Evolutionary conservation across 1,284 basidiomycete species (phyloP), one percentile per base, ranked within the genome.

Genomic region (Hypsizygus ulmarius): DNA sequence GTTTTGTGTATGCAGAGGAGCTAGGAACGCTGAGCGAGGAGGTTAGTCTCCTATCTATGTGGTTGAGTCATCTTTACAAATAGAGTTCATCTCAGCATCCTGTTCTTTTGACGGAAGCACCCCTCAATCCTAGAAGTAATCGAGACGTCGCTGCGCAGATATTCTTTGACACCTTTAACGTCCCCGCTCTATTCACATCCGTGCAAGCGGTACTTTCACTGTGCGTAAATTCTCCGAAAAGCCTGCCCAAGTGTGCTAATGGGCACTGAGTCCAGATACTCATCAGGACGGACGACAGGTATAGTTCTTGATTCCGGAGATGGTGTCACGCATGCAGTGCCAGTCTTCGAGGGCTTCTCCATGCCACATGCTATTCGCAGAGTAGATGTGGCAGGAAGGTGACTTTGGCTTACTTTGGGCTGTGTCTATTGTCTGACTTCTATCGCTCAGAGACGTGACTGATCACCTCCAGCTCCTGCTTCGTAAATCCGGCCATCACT

Each of bases 131-230:
- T 51, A 82, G 93, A 58, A 87, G 84, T 63, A 97, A 98, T 69
- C 84, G 95, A 54, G 95, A 97, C 65, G 79, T 93, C 40, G 93
- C 95, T 14, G 95, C 95, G 6, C 94, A 97, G 68, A 96, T 97
- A 72, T 97, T 98, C 71, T 98, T 97, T 68, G 95, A 98, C 64
- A 97, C 95, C 3, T 97, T 97, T 82, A 99, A 99, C 67, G 97
- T 99, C 14, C 97, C 97, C 15, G 97, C 97, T 6, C 74, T 99
- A 52, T 99, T 94, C 72, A 96, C 91, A 12, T 95, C 92, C 40
- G 92, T 99, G 3, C 97, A 99, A 72, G 97, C 97, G 19, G 96
- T 99, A 15, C 74, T 99, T 47, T 93, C 93, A 57, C 71, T 99
- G 93, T 97, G 64, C 67, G 87, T 60, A 7, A 25, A 39, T 36